These are phyloP conservation scores for Acacia melanoxylon DNA, from an alignment of 306 rosid genomes.

Conservation along the genomic window DNA sequence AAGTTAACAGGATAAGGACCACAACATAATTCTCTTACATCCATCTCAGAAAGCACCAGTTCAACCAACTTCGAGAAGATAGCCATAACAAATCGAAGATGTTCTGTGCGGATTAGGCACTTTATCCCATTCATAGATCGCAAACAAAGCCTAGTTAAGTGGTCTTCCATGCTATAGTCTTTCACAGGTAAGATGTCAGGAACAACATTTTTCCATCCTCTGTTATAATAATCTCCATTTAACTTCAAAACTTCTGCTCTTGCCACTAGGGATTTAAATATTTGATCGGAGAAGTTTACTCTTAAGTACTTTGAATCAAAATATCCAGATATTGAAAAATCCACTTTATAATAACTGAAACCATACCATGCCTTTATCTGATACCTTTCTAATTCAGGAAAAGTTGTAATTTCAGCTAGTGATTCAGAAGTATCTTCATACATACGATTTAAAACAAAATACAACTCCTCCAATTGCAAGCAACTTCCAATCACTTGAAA, in stretches of 20 bases:
- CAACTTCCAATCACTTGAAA: slow-evolving; percentile 16
- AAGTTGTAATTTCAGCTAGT: not conserved
- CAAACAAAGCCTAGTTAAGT: not conserved
- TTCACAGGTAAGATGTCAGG: slow-evolving; percentile 14
- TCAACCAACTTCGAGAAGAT: not conserved
- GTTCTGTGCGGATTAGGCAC: not conserved
- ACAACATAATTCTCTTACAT: not conserved
- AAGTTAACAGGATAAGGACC: not conserved
- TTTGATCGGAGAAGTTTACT: not conserved
- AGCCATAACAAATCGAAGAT: not conserved
- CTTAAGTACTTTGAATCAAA: not conserved
- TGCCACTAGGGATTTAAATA: not conserved
- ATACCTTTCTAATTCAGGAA: slow-evolving; percentile 17
- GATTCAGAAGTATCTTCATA: accelerated
- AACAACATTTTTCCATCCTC: slow-evolving; percentile 21
- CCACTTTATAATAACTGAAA: no score
- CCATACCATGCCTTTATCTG: no score
- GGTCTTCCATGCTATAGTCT: no score
- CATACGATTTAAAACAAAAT: not conserved
- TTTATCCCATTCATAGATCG: not conserved
- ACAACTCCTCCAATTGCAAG: slow-evolving; percentile 14
- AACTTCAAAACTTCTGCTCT: not conserved
- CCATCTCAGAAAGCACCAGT: no score
- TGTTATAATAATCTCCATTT: not conserved
- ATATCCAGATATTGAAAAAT: not conserved